phyloP scores from a whole-genome alignment of 371 early-diverging fungal genomes.

The Rhizopus arrhizus region DNA sequence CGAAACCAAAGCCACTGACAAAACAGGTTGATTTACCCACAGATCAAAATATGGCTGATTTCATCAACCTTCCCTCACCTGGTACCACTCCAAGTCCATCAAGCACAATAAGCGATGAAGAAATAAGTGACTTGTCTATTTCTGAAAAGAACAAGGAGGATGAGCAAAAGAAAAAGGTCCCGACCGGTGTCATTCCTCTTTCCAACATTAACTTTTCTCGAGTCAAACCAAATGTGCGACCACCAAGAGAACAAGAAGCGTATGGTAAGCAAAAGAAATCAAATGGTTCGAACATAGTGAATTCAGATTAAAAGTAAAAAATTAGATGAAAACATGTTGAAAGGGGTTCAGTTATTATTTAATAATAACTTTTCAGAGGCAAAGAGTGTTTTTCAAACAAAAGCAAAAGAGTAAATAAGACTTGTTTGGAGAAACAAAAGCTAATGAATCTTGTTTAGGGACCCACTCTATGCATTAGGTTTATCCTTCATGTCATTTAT shows the following conservation, averaged over 20 bases:
- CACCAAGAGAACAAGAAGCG: conserved; percentile 45
- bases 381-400: conserved; percentile 33
- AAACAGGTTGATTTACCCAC: conserved; percentile 34
- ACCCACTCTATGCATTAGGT: conserved; percentile 48
- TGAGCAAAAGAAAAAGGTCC: background rate
- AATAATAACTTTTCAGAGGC: conserved; percentile 61
- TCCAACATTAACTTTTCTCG: conserved; percentile 23
- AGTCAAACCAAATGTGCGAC: conserved; percentile 39
- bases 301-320: background rate
- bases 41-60: conserved; percentile 51
- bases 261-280: conserved; percentile 33
- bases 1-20: conserved; percentile 12
- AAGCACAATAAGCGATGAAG: background rate
- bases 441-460: conserved; percentile 20
- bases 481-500: conserved; percentile 47
- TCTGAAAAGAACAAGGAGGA: background rate
- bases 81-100: conserved; percentile 29
- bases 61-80: conserved; percentile 47
- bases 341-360: conserved; percentile 54
- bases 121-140: conserved; percentile 10
- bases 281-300: background rate
- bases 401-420: conserved; percentile 35
- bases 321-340: conserved; percentile 53
- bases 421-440: background rate
- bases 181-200: conserved; percentile 14